Percentiles rank a stretch among this genome's conserved stretches.
These are phyloP conservation scores for Sclerotiophoma versabilis DNA, from an alignment of 2,329 filamentous ascomycete genomes.

Conservation along the genomic window DNA sequence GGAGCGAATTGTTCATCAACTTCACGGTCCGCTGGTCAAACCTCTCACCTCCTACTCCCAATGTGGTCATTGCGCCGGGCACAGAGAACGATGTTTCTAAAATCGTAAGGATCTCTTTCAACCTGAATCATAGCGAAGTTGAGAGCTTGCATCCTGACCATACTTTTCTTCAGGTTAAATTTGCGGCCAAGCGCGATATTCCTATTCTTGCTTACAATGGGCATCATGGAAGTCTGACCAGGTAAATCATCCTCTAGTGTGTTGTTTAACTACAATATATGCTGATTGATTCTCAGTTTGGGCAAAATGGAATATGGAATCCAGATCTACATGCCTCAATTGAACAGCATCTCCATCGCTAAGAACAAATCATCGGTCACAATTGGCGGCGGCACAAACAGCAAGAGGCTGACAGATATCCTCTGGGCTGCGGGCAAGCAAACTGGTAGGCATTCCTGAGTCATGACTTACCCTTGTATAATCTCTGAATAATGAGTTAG, in stretches of 20 bases:
- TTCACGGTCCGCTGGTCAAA: constrained; percentile 30
- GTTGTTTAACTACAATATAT: background rate
- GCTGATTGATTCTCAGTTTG: constrained; percentile 44
- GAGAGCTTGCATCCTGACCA: background rate
- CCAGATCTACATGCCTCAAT: constrained; percentile 57
- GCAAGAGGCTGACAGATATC: constrained; percentile 56
- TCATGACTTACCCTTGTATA: too few species aligned
- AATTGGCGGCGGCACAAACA: constrained; percentile 58
- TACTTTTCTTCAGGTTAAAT: constrained; percentile 51
- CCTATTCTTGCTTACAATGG: constrained; percentile 63
- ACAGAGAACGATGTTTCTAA: constrained; percentile 29
- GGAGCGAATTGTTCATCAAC: constrained; percentile 18
- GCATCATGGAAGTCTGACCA: constrained; percentile 58
- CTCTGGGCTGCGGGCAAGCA: constrained; percentile 62
- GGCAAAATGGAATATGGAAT: constrained; percentile 60
- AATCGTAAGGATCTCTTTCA: constrained; percentile 26
- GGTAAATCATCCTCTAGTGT: background rate
- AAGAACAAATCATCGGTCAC: constrained; percentile 56
- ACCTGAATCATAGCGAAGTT: background rate
- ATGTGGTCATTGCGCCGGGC: constrained; percentile 27
- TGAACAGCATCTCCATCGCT: constrained; percentile 54
- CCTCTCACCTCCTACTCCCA: constrained; percentile 27
- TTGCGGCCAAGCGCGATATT: constrained; percentile 55
- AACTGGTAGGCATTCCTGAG: constrained; percentile 46
- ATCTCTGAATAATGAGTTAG: constrained; percentile 14